A percentile compares a stretch with the other conserved stretches of the same genome.
phyloP scores from a whole-genome alignment of 2,329 filamentous ascomycete species.

The Fonsecaea pedrosoi region DNA sequence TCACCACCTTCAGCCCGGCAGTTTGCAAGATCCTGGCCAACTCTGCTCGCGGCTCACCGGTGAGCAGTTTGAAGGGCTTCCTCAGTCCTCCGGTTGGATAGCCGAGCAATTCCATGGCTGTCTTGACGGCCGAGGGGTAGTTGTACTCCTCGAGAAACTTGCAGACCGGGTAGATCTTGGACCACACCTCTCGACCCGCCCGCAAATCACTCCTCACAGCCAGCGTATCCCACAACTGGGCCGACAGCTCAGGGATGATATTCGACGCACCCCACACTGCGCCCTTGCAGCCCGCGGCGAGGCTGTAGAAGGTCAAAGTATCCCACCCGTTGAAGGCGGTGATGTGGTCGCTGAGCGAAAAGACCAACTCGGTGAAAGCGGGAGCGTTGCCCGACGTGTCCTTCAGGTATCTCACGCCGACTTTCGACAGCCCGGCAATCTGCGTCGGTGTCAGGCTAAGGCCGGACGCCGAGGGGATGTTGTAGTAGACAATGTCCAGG shows the following conservation, averaged over 20 bases:
- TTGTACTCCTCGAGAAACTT: slow-evolving; percentile 59
- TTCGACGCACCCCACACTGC: slow-evolving; percentile 61
- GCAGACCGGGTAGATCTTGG: slow-evolving; percentile 58
- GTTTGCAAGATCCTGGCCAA: slow-evolving; percentile 48
- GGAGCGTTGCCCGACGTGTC: slow-evolving; percentile 61
- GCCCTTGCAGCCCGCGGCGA: slow-evolving; percentile 58
- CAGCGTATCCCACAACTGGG: slow-evolving; percentile 58
- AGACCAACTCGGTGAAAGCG: slow-evolving; percentile 58
- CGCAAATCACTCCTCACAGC: slow-evolving; percentile 53
- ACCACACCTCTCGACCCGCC: slow-evolving; percentile 56
- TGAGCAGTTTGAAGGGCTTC: slow-evolving; percentile 56
- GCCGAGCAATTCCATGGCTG: slow-evolving; percentile 55
- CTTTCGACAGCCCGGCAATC: slow-evolving; percentile 53
- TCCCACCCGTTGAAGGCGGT: slow-evolving; percentile 63
- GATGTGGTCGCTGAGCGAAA: slow-evolving; percentile 51
- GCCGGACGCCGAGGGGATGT: slow-evolving; percentile 58
- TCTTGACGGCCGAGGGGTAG: slow-evolving; percentile 58
- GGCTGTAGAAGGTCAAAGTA: slow-evolving; percentile 60
- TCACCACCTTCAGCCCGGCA: slow-evolving; percentile 48
- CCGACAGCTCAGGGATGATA: slow-evolving; percentile 57
- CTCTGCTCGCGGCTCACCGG: slow-evolving; percentile 45
- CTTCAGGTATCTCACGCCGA: slow-evolving; percentile 60
- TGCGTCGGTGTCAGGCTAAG: slow-evolving; percentile 52
- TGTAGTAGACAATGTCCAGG: slow-evolving; percentile 59
- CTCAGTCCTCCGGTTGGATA: slow-evolving; percentile 56